Percentiles rank a stretch among this genome's conserved stretches.
Evolutionary conservation across 345 rosid species (phyloP).

Genomic region (Eucalyptus urophylla): DNA sequence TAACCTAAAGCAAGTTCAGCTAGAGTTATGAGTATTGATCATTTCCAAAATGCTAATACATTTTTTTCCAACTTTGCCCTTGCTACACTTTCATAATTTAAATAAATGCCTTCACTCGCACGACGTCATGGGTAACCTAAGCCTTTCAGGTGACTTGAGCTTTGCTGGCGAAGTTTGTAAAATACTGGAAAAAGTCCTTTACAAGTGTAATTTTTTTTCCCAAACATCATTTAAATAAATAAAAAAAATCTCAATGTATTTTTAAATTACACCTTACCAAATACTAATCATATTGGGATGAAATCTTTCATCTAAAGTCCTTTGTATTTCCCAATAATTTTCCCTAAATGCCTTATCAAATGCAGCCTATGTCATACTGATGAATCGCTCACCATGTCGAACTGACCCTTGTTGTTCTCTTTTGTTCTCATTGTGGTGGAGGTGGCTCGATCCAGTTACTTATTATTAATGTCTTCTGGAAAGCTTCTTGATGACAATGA

Average conservation of each 20-base stretch:
- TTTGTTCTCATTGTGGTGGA: neutral
- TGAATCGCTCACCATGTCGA: neutral
- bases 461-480: neutral
- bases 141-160: neutral
- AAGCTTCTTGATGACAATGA: neutral
- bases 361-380: neutral
- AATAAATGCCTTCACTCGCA: neutral
- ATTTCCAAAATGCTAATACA: no score
- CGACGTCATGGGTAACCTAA: fast-evolving
- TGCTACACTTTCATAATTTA: neutral
- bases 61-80: neutral
- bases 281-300: neutral
- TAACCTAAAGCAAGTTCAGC: neutral
- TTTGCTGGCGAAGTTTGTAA: neutral
- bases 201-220: neutral
- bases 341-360: neutral
- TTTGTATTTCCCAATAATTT: neutral
- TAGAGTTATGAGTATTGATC: neutral
- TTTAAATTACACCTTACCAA: no score
- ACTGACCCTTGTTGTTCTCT: neutral
- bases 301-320: neutral
- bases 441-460: neutral
- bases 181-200: no score
- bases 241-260: no score
- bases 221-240: neutral